Conservation (phyloP, 2,329 filamentous ascomycete genomes). For the Xylariales sp. region DNA sequence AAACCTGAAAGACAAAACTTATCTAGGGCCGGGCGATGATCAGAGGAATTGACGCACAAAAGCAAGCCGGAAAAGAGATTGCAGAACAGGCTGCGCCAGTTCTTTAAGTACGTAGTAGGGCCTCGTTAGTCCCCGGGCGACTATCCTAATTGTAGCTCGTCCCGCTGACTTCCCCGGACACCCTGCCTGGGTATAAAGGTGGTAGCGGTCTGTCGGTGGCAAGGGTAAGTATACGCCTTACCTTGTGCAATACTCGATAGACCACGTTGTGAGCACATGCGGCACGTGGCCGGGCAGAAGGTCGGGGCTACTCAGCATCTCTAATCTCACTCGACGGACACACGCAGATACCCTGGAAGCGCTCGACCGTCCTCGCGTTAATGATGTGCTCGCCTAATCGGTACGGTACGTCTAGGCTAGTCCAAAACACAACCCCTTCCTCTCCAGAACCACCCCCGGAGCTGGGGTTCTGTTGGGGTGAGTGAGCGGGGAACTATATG, state of each 20-base stretch:
- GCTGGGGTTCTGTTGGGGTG: slow-evolving; percentile 14
- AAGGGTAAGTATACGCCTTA: slow-evolving; percentile 17
- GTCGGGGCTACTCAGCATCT: not conserved
- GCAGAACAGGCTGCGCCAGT: not conserved
- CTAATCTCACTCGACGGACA: slow-evolving; percentile 16
- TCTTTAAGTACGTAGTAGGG: slow-evolving; percentile 20
- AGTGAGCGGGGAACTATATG: slow-evolving; percentile 29
- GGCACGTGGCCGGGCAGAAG: slow-evolving; percentile 19
- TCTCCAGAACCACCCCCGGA: not conserved
- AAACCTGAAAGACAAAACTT: not conserved
- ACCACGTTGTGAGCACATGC: not conserved
- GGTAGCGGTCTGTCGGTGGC: slow-evolving; percentile 6
- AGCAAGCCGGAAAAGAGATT: slow-evolving; percentile 1
- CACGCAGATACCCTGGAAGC: slow-evolving; percentile 12
- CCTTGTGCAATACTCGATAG: slow-evolving; percentile 3
- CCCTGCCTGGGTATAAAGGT: not conserved
- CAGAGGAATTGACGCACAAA: not conserved
- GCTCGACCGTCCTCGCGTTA: slow-evolving; percentile 1
- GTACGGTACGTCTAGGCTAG: not conserved
- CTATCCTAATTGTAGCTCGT: slow-evolving; percentile 23
- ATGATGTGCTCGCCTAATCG: not conserved
- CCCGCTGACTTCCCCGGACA: slow-evolving; percentile 12
- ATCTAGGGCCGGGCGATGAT: not conserved
- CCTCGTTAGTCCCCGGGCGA: slow-evolving; percentile 21
- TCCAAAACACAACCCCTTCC: not conserved